Evolutionary conservation across 148 eudicot species (phyloP).

Genomic region (Rhododendron simsii): DNA sequence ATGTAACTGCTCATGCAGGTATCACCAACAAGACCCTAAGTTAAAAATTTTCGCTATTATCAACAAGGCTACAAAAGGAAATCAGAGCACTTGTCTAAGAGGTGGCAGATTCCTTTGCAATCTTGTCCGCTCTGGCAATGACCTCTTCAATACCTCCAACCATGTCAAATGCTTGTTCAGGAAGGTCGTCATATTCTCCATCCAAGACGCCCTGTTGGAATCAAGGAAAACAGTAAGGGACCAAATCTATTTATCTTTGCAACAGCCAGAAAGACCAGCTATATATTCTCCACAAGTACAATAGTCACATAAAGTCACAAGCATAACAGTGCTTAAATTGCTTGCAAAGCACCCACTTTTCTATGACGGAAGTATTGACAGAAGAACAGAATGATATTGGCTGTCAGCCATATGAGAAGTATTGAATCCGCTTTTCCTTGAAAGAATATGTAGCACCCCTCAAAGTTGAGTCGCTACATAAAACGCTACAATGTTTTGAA

Average conservation of each 20-base stretch:
- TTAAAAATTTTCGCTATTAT: conserved; percentile 49
- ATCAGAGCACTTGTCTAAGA: conserved; percentile 34
- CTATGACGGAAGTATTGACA: not conserved
- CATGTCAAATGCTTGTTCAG: conserved; percentile 96
- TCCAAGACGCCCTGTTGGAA: conserved; percentile 82
- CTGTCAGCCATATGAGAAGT: no score
- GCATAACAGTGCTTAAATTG: not conserved
- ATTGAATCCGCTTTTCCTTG: not conserved
- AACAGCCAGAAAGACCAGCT: not conserved
- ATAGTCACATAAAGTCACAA: not conserved
- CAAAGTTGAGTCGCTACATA: not conserved
- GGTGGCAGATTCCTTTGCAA: conserved; percentile 70
- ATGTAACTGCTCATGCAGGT: conserved; percentile 10
- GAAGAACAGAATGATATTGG: not conserved
- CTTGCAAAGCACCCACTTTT: not conserved
- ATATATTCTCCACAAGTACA: not conserved
- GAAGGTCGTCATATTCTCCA: conserved; percentile 88
- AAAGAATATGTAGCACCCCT: no score
- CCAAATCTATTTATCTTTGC: not conserved
- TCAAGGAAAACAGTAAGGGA: not conserved
- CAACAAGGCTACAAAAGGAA: conserved; percentile 26
- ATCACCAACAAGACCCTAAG: conserved; percentile 25
- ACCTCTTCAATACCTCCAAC: conserved; percentile 99
- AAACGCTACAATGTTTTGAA: not conserved
- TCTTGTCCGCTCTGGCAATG: conserved; percentile 94